These are phyloP conservation scores for Raphanus hybrid DNA, from an alignment of 441 rosid species.

Conservation along the genomic window DNA sequence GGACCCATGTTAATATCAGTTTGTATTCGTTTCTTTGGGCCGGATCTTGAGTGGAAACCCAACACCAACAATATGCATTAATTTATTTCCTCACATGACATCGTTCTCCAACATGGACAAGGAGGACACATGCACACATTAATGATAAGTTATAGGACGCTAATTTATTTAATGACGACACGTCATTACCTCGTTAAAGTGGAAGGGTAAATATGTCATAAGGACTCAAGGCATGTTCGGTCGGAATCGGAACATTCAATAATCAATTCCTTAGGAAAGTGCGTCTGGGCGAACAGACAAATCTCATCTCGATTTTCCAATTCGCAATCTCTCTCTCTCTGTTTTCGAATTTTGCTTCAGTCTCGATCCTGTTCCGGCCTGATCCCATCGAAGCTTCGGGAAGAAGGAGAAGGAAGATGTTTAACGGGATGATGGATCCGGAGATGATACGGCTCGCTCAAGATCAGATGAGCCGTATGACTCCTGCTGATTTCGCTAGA, in stretches of 20 bases:
- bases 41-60: not conserved
- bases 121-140: conserved; percentile 31
- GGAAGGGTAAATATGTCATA: conserved; percentile 22
- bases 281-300: not conserved
- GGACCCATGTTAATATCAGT: not conserved
- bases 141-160: not conserved
- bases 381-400: not conserved
- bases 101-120: conserved; percentile 17
- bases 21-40: not conserved
- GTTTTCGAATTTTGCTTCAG: not conserved
- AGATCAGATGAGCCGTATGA: conserved; percentile 95
- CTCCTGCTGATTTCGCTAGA: conserved; percentile 78
- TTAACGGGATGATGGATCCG: conserved; percentile 94
- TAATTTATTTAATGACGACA: conserved; percentile 10
- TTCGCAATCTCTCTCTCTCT: conserved; percentile 8
- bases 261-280: not conserved
- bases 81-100: not conserved
- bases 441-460: conserved; percentile 83
- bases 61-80: not conserved
- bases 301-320: not conserved
- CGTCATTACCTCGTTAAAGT: conserved; percentile 6
- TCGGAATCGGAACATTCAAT: conserved; percentile 15
- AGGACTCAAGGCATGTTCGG: conserved; percentile 30
- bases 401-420: conserved; percentile 44
- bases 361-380: not conserved